Evolutionary conservation across 352 stramenopile genomes (phyloP).

Genomic region (Nothophytophthora sp.): DNA sequence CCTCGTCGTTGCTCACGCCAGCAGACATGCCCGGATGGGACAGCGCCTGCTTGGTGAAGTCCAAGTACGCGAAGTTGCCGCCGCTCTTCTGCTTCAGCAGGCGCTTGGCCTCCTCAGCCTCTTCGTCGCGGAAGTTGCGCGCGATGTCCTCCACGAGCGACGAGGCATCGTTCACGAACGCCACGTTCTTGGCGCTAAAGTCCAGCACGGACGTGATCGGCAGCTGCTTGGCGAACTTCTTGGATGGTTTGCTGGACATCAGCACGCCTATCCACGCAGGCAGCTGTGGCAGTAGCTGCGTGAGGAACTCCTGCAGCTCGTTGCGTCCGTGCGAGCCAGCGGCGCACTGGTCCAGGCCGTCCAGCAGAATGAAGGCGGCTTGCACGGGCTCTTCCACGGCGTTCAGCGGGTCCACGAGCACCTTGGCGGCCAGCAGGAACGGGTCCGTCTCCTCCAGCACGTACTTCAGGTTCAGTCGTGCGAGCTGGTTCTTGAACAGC

Average conservation of each 20-base stretch:
- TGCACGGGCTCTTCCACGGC: slow-evolving; percentile 66
- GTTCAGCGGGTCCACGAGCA: slow-evolving; percentile 75
- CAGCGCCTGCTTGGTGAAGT: slow-evolving; percentile 81
- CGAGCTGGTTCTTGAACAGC: slow-evolving; percentile 80
- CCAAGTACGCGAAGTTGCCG: slow-evolving; percentile 78
- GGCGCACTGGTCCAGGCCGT: slow-evolving; percentile 76
- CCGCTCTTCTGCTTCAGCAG: slow-evolving; percentile 69
- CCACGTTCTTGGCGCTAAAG: slow-evolving; percentile 66
- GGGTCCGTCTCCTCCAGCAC: slow-evolving; percentile 78
- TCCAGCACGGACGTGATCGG: slow-evolving; percentile 70
- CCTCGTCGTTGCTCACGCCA: slow-evolving; percentile 33
- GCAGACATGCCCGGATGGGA: slow-evolving; percentile 56
- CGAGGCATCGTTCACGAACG: slow-evolving; percentile 57
- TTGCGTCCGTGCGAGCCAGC: slow-evolving; percentile 38
- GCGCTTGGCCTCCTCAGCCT: slow-evolving; percentile 43
- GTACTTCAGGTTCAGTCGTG: slow-evolving; percentile 81
- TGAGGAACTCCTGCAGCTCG: slow-evolving; percentile 72
- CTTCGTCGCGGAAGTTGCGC: slow-evolving; percentile 41
- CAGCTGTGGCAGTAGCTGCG: slow-evolving; percentile 56
- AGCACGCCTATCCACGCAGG: slow-evolving; percentile 75
- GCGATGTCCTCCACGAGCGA: slow-evolving; percentile 64
- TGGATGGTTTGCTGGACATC: slow-evolving; percentile 68
- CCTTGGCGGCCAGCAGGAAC: slow-evolving; percentile 63
- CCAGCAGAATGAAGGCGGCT: slow-evolving; percentile 65
- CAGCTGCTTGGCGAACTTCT: slow-evolving; percentile 58